Evolutionary conservation across 164 flowering plant species (phyloP), one percentile per base, ranked within the genome.

Genomic region (Magnolia kwangsiensis): DNA sequence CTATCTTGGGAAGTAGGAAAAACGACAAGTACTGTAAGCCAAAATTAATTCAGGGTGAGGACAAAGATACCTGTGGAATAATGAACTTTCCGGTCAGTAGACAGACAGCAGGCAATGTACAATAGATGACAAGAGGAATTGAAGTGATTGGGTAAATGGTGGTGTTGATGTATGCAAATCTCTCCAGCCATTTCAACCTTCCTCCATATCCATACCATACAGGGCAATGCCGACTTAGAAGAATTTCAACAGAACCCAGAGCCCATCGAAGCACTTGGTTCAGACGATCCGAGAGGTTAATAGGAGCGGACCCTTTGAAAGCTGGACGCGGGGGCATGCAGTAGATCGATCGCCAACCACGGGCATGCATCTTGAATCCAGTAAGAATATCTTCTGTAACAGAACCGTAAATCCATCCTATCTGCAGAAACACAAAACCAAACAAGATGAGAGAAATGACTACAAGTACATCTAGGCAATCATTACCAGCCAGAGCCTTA

Each of bases 251-350:
- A 2, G 94, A 92, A 72, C 96, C 96, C 69, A 92, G 78, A 77
- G 96, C 96, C 96, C 96, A 92, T 19, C 94, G 90, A 84, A 92
- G 94, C 84, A 92, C 96, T 86, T 90, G 96, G 81, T 91, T 91
- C 74, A 91, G 63, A 75, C 78, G 78, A 75, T 75, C 78, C 19
- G 78, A 75, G 55, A 75, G 78, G 51, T 75, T 75, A 29, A 75
- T 75, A 66, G 77, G 77, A 37, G 77, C 77, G 55, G 79, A 77
- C 14, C 79, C 79, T 20, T 91, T 91, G 79, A 91, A 91, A 29
- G 96, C 96, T 14, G 94, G 88, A 31, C 82, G 90, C 31, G 79
- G 76, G 0, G 97, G 95, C 94, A 92, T 90, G 83, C 97, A 92
- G 80, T 90, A 92, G 67, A 92, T 89, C 23, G 97, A 92, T 69